Evolutionary conservation across 169 alveolate genomes (phyloP), one percentile per base, ranked within the genome.

Genomic region (Cyclospora cayetanensis): DNA sequence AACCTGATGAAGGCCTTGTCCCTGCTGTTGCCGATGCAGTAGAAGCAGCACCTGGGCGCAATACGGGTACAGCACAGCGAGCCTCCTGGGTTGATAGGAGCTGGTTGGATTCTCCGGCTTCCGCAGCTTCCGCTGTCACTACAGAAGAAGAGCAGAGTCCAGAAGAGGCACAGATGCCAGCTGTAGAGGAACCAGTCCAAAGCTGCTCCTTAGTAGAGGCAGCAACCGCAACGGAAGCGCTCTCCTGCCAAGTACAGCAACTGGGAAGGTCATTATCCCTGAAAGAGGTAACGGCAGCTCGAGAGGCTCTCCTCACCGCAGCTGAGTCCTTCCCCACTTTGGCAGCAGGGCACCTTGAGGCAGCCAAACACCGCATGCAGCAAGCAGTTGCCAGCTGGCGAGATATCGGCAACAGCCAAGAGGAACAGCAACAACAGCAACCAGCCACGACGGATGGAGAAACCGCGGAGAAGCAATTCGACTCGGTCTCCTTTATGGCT

Each of bases 201-300:
- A 55, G 70, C 70, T 55, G 70, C 70, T 55, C 70, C 20, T 12
- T 55, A 55, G 70, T 9, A 12, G 70, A 55, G 25, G 70, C 70
- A 55, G 70, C 70, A 55, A 55, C 70, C 20, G 70, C 70, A 55
- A 31, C 70, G 25, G 70, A 55, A 55, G 70, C 70, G 25, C 70
- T 55, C 5, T 5, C 4, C 3, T 55, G 70, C 18, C 70, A 55
- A 4, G 18, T 55, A 12, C 27, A 12, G 70, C 70, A 55, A 5
- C 20, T 55, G 70, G 70, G 70, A n/a, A 5, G 5, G 4, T 55
- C 70, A n/a, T 12, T 55, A 9, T 55, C 70, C 25, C 4, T 2
- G 20, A 12, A 3, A 12, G 70, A 3, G 18, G 20, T 31, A 55
- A 31, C 70, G 25, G 70, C 70, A 55, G 70, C 70, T n/a, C 70